Evolutionary conservation across 192 early-diverging fungal genomes (phyloP).

Genomic region (Physocladia obscura): DNA sequence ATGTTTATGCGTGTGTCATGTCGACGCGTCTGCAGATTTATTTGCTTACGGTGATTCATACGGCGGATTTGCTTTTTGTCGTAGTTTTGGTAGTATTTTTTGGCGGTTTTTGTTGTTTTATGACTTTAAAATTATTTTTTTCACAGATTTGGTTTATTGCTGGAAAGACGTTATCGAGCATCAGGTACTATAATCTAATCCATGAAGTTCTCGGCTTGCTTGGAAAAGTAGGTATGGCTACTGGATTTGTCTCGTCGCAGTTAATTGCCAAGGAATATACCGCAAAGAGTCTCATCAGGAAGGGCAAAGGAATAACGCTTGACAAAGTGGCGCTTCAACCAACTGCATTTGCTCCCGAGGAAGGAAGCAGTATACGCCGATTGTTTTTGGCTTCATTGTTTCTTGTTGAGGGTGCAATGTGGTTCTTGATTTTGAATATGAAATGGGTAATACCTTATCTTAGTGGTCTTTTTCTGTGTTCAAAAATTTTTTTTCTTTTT

Average conservation of each 20-base stretch:
- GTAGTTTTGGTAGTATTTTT: background rate
- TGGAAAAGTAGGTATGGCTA: slow-evolving; percentile 2
- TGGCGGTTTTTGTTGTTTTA: background rate
- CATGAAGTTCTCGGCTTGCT: background rate
- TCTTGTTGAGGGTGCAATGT: slow-evolving; percentile 4
- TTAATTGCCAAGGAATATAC: slow-evolving; percentile 10
- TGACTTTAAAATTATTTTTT: background rate
- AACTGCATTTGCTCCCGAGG: background rate
- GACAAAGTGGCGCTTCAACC: background rate
- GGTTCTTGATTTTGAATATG: slow-evolving; percentile 4
- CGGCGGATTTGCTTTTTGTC: slow-evolving; percentile 1
- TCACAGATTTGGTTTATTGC: background rate
- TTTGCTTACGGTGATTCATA: background rate
- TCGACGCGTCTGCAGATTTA: slow-evolving; percentile 7
- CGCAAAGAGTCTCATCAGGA: background rate
- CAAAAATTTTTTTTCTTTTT: no score
- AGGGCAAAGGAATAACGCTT: slow-evolving; percentile 1
- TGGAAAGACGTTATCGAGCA: background rate
- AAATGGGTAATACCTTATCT: no score
- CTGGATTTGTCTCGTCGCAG: background rate
- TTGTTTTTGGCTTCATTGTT: background rate
- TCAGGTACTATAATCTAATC: background rate
- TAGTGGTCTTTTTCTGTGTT: no score
- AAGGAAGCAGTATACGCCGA: background rate
- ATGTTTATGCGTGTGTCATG: background rate